Base-by-base conservation (phyloP, 805 yeast genomes). In the Kuraishia floccosa region DNA sequence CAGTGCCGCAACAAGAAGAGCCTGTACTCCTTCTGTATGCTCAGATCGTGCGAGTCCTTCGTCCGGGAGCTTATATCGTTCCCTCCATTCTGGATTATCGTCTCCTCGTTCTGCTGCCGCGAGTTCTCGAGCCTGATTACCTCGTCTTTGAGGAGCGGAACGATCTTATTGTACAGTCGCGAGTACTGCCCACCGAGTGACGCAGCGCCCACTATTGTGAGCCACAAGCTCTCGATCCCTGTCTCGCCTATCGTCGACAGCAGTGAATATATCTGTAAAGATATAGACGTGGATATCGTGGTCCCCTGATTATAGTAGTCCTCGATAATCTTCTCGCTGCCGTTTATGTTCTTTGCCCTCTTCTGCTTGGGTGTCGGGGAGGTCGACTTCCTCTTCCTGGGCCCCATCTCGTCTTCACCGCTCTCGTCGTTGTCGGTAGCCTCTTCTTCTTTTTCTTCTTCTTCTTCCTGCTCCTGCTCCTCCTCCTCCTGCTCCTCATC, bases 1-100 rank as follows among this genome's bases (percentile, higher is more conserved):
- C 97, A 87, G 51, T 89, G 96, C 28, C 96, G 75, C 28, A 91
- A 61, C 25, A 93, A 56, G 47, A 87, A 91, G 27, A 91, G 58
- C 36, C 85, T 75, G 52, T 82, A 91, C 52, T 93, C 98, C 17
- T 77, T 71, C 44, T 84, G 95, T 12, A 84, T 60, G 16, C 67
- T 64, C 17, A 91, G 61, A 30, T 52, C 43, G 1, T 40, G 41
- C 22, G 50, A 48, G 32, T 53, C 60, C 5, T 59, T 54, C 27
- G 44, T 54, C 31, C 45, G 44, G 21, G 25, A 22, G n/a, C 19
- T 12, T 4, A 23, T 24, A 20, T 12, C 12, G 22, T 14, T 20
- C 9, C 17, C 19, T 3, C 25, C 10, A 13, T 56, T 63, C 18
- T 63, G 65, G n/a, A n/a, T n/a, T n/a, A n/a, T n/a, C 22, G 68